Evolutionary conservation across 2,329 filamentous ascomycete species (phyloP).

Genomic region (Calonectria fujianensis): DNA sequence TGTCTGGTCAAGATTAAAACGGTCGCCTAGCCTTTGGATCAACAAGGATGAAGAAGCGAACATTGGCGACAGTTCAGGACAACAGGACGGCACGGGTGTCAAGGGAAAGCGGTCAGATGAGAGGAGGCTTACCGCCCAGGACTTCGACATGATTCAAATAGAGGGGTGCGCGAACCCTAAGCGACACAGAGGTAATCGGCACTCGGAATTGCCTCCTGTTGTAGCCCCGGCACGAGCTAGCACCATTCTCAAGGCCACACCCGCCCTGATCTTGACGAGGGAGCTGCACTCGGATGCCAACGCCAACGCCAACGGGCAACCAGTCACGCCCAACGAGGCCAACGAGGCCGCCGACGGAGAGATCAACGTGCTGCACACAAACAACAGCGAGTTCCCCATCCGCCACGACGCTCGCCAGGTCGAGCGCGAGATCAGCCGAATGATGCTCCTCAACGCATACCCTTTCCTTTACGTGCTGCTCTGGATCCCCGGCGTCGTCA

Average conservation of each 20-base stretch:
- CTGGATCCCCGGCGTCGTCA: constrained; percentile 50
- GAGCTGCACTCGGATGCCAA: neutral
- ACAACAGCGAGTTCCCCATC: constrained; percentile 51
- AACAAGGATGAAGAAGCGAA: neutral
- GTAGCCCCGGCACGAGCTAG: neutral
- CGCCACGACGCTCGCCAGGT: constrained; percentile 43
- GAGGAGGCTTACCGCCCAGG: neutral
- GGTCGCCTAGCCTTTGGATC: neutral
- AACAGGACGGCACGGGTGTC: neutral
- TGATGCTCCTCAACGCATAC: constrained; percentile 53
- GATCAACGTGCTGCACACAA: constrained; percentile 42
- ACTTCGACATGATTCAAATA: neutral
- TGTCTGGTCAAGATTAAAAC: neutral
- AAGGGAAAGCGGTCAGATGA: neutral
- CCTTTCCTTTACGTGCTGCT: constrained; percentile 52
- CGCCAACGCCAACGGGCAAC: neutral
- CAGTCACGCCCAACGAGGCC: neutral
- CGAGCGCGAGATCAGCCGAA: constrained; percentile 50
- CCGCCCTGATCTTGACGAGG: neutral
- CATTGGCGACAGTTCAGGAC: neutral
- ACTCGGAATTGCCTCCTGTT: neutral
- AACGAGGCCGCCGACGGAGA: neutral
- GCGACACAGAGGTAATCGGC: neutral
- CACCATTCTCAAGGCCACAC: neutral
- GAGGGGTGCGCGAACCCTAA: neutral